These are phyloP conservation scores for Dothistroma pini DNA, from an alignment of 2,329 filamentous ascomycete species.

Conservation along the genomic window DNA sequence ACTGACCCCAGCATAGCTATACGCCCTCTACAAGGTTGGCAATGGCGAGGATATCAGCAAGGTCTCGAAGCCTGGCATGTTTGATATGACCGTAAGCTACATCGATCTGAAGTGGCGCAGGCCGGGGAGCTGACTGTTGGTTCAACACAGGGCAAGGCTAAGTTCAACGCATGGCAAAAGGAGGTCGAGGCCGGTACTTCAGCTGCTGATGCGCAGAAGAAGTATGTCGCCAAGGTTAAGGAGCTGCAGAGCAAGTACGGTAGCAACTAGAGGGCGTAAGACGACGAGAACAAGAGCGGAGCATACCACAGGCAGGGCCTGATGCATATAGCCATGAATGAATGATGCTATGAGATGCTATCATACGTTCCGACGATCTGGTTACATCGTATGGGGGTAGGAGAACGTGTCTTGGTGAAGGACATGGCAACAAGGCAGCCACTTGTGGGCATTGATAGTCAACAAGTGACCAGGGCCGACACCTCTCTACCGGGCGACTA, in stretches of 20 bases:
- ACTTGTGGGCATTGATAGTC: too few species aligned
- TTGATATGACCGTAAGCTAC: not conserved
- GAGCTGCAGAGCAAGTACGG: conserved; percentile 67
- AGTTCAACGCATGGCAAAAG: conserved; percentile 74
- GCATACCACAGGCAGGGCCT: not conserved
- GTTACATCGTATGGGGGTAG: not conserved
- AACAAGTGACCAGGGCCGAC: too few species aligned
- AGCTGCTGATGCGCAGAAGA: conserved; percentile 65
- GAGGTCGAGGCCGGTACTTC: conserved; percentile 61
- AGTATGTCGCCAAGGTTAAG: conserved; percentile 72
- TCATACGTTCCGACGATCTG: not conserved
- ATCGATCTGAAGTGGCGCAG: not conserved
- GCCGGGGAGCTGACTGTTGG: not conserved
- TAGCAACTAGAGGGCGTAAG: not conserved
- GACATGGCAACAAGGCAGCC: too few species aligned
- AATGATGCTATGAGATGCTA: conserved; percentile 1
- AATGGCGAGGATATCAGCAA: conserved; percentile 1
- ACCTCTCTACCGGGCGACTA: not conserved
- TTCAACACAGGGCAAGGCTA: conserved; percentile 57
- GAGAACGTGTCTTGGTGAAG: too few species aligned
- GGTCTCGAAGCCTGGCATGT: conserved; percentile 4
- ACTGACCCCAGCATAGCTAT: conserved; percentile 1
- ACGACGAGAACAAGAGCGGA: not conserved
- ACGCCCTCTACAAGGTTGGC: conserved; percentile 8
- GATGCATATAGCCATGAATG: conserved; percentile 1